Evolutionary conservation across 768 basidiomycete genomes (phyloP).

Genomic region (Xerocomellus amylosporus): DNA sequence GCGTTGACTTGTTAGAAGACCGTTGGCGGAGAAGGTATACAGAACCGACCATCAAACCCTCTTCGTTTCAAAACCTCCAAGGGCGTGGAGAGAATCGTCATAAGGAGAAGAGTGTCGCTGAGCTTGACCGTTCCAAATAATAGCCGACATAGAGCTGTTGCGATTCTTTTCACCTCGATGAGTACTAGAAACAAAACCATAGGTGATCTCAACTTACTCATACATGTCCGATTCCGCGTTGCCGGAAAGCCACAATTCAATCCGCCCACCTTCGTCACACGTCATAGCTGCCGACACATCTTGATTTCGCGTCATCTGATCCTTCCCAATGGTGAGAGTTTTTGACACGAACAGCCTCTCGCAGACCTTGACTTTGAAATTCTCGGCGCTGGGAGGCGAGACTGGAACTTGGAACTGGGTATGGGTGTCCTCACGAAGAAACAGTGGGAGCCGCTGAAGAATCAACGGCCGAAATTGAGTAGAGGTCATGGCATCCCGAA

Average conservation of each 20-base stretch:
- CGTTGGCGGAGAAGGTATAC: not conserved
- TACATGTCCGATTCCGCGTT: constrained; percentile 79
- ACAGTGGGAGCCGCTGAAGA: constrained; percentile 62
- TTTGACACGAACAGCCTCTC: constrained; percentile 59
- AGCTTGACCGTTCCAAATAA: constrained; percentile 73
- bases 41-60: not conserved
- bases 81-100: constrained; percentile 81
- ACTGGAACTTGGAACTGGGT: constrained; percentile 52
- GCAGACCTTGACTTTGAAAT: constrained; percentile 64
- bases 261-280: constrained; percentile 45
- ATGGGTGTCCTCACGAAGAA: constrained; percentile 73
- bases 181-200: not conserved
- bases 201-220: constrained; percentile 56
- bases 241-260: constrained; percentile 70
- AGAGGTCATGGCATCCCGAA: constrained; percentile 44
- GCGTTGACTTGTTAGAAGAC: constrained; percentile 33
- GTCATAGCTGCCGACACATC: constrained; percentile 69
- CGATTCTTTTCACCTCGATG: constrained; percentile 50
- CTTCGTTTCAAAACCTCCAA: constrained; percentile 34
- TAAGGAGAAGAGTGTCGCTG: constrained; percentile 58
- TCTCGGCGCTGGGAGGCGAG: constrained; percentile 52
- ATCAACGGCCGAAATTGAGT: constrained; percentile 54
- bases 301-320: constrained; percentile 47
- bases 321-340: constrained; percentile 38
- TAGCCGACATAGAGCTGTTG: constrained; percentile 71